Base-by-base conservation (phyloP, 768 basidiomycete species). In the Lentinula boryana region DNA sequence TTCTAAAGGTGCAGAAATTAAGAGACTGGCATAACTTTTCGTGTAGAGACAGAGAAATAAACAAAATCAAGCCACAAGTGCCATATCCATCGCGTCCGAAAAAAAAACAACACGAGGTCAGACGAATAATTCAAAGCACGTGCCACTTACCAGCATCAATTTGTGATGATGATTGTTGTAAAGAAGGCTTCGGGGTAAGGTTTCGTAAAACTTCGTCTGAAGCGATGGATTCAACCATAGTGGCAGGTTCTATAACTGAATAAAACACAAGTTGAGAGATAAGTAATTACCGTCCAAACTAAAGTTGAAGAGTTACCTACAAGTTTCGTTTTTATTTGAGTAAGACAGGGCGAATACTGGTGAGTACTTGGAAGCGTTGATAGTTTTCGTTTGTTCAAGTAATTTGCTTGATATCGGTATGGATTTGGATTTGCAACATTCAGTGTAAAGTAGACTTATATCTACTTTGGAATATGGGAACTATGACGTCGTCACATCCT, bases 11-110 rank as follows among this genome's bases (percentile, higher is more conserved):
- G 51, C 8, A 32, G 38, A 53, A 41, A 60, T 8, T 60, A 52
- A 60, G 59, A 60, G 18, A 60, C 49, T 12, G 36, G 59, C 59
- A 60, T 60, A 60, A 60, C 46, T 35, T 57, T 41, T 48, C 46
- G 46, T 48, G 21, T 23, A 48, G 56, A 57, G 35, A 44, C 36
- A 38, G 21, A 56, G 38, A 56, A n/a, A 40, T 3, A 44, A 56
- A 38, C 5, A 15, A 44, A 35, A 21, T 40, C 41, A 36, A 48
- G 41, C 33, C 38, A 16, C 23, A 38, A 38, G 36, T 6, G 18
- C 32, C 16, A 43, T 43, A 9, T 35, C n/a, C 27, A 23, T 57
- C 31, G 31, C 56, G 46, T 41, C 23, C 18, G 21, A 41, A 43
- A 40, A 56, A 40, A 56, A 40, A 56, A 56, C 15, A 18, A 56